These are phyloP conservation scores for Begonia fuchsioides DNA, from an alignment of 306 rosid genomes.

Conservation along the genomic window DNA sequence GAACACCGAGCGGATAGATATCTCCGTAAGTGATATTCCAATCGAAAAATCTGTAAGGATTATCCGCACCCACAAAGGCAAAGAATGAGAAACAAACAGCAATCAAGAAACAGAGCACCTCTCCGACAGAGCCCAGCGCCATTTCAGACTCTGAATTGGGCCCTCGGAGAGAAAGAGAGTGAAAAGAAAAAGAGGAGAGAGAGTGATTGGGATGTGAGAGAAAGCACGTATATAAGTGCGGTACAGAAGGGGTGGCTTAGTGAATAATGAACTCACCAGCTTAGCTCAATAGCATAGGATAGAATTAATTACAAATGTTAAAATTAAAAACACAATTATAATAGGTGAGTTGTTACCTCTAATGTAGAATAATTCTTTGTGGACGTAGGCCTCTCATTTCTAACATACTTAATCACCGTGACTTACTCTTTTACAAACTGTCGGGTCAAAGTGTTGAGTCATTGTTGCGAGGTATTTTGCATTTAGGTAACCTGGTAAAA, in stretches of 20 bases:
- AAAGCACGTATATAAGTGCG: conserved; percentile 34
- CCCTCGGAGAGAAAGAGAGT: not conserved
- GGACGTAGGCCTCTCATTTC: too few species aligned
- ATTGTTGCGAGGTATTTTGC: too few species aligned
- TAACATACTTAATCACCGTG: too few species aligned
- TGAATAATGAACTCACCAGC: not conserved
- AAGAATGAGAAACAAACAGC: conserved; percentile 26
- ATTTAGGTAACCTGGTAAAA: too few species aligned
- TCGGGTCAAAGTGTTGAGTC: too few species aligned
- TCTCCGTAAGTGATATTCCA: conserved; percentile 90
- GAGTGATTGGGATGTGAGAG: conserved; percentile 17
- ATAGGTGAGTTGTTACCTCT: too few species aligned
- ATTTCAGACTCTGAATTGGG: conserved; percentile 9
- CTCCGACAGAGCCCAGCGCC: conserved; percentile 27
- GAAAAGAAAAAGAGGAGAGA: conserved; percentile 9
- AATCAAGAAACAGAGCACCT: conserved; percentile 14
- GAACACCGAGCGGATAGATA: conserved; percentile 91
- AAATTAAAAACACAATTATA: too few species aligned
- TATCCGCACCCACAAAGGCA: conserved; percentile 48
- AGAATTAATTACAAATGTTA: too few species aligned
- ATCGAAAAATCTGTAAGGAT: conserved; percentile 81
- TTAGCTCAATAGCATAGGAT: too few species aligned
- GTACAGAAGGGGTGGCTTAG: conserved; percentile 23
- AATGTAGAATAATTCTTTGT: too few species aligned
- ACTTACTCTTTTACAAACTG: too few species aligned